phyloP scores from a whole-genome alignment of 805 yeast genomes.

The Clavispora asparagi region DNA sequence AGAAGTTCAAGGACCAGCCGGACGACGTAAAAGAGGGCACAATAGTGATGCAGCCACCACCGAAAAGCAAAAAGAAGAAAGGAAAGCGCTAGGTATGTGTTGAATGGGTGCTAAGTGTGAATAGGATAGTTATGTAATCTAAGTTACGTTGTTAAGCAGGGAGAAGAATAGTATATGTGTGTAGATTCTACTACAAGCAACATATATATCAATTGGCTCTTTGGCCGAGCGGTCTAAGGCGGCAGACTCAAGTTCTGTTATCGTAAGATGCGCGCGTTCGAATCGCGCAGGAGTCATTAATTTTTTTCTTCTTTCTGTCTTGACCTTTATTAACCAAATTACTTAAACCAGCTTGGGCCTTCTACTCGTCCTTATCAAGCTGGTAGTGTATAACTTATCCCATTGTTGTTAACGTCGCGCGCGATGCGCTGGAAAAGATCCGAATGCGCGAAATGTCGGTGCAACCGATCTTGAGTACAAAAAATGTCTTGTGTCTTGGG shows the following conservation, averaged over 20 bases:
- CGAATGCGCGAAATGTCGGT: no score
- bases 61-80: constrained; percentile 11
- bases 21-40: constrained; percentile 73
- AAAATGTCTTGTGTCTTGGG: no score
- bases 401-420: no score
- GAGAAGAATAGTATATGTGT: no score
- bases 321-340: no score
- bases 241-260: constrained; percentile 6
- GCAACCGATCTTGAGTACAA: no score
- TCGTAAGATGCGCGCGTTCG: constrained; percentile 10
- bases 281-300: constrained; percentile 9
- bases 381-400: no score
- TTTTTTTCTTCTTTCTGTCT: constrained; percentile 1
- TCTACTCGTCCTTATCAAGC: no score
- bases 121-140: neutral
- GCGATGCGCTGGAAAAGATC: no score
- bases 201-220: constrained; percentile 2
- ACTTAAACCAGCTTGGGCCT: no score
- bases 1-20: constrained; percentile 64
- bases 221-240: constrained; percentile 9
- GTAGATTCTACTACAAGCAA: no score
- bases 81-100: constrained; percentile 1
- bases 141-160: no score
- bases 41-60: constrained; percentile 38
- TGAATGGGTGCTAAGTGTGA: neutral